These are phyloP conservation scores for Curvularia verruculosa DNA, from an alignment of 2,329 filamentous ascomycete species.

Conservation along the genomic window DNA sequence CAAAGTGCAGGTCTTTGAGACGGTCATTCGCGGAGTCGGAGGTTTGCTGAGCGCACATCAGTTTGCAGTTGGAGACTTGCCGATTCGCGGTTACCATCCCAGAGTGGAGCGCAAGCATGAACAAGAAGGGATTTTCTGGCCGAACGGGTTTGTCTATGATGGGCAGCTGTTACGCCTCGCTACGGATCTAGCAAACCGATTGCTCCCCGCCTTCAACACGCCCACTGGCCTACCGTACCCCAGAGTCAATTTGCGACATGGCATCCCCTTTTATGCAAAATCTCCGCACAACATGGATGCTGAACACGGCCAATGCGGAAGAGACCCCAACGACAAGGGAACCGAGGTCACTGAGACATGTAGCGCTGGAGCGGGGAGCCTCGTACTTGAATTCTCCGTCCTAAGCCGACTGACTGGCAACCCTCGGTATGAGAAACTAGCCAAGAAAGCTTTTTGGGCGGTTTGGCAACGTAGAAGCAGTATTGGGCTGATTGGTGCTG, in stretches of 20 bases:
- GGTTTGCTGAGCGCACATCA: constrained; percentile 91
- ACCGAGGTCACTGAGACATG: constrained; percentile 92
- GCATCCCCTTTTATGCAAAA: constrained; percentile 90
- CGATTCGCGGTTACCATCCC: constrained; percentile 78
- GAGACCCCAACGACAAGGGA: constrained; percentile 54
- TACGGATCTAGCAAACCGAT: constrained; percentile 78
- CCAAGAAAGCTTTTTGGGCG: constrained; percentile 93
- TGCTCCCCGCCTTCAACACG: constrained; percentile 92
- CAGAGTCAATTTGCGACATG: constrained; percentile 86
- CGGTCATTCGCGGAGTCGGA: constrained; percentile 90
- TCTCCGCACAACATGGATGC: constrained; percentile 73
- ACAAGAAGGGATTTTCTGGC: constrained; percentile 66
- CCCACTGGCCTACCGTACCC: constrained; percentile 92
- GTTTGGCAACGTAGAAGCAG: constrained; percentile 89
- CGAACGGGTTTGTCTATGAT: constrained; percentile 80
- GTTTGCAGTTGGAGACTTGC: constrained; percentile 88
- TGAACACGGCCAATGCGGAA: constrained; percentile 55
- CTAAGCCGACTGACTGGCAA: constrained; percentile 88
- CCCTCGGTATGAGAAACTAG: constrained; percentile 82
- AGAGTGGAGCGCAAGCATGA: constrained; percentile 42
- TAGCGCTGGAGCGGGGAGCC: constrained; percentile 92
- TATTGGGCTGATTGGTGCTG: constrained; percentile 86
- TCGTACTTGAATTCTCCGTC: constrained; percentile 91
- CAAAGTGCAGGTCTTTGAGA: constrained; percentile 99
- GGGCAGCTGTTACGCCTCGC: constrained; percentile 91